Conservation (phyloP, 441 rosid species). For the Pelargonium fulgidum region DNA sequence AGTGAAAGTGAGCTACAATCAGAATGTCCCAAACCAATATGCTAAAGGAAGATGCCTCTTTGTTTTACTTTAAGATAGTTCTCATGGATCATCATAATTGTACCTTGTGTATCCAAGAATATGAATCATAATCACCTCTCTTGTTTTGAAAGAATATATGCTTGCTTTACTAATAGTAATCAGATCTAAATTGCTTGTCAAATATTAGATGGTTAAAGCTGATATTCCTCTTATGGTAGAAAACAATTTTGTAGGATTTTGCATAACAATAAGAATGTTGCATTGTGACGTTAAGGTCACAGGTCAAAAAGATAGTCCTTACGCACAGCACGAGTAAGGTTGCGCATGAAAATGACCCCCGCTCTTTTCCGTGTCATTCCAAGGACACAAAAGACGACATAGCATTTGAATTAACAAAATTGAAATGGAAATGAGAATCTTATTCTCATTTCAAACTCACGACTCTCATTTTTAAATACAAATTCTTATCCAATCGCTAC, state of each 20-base stretch:
- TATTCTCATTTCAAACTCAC: too few relatives aligned
- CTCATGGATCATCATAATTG: conserved; percentile 12
- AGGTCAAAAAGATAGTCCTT: too few relatives aligned
- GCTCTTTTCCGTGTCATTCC: neutral
- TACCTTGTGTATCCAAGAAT: conserved; percentile 12
- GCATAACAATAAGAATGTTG: neutral
- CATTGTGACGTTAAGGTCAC: too few relatives aligned
- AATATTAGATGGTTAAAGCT: neutral
- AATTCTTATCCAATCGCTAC: neutral
- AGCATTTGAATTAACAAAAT: too few relatives aligned
- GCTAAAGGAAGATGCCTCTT: conserved; percentile 19
- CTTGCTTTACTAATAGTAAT: neutral
- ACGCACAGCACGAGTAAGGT: too few relatives aligned
- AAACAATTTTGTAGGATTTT: too few relatives aligned
- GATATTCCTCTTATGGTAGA: neutral
- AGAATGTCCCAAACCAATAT: conserved; percentile 21
- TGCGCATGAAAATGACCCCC: neutral
- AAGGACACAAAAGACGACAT: neutral
- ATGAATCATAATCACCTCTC: neutral
- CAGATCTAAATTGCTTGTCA: conserved; percentile 1
- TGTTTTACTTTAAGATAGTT: conserved; percentile 18
- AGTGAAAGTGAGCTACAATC: conserved; percentile 22
- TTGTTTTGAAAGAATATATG: neutral
- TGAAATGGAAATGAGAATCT: too few relatives aligned
- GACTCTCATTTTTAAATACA: too few relatives aligned